phyloP scores from a whole-genome alignment of 2,329 filamentous ascomycete genomes.

The Ceratocystis colombiana region DNA sequence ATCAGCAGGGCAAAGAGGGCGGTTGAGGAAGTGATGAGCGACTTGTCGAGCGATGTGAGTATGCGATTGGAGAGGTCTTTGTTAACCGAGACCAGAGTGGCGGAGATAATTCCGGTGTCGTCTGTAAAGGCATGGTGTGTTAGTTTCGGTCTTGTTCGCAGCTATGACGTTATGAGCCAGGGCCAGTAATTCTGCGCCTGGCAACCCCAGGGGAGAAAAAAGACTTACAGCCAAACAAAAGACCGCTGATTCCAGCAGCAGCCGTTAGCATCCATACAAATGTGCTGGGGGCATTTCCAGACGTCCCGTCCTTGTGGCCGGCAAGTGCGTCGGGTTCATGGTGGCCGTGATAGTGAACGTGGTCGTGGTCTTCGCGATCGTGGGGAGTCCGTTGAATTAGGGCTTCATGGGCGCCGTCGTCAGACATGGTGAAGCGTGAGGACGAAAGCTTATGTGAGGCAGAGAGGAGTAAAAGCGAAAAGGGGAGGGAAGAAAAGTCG shows the following conservation, averaged over 20 bases:
- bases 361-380: slow-evolving; percentile 28
- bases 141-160: not conserved
- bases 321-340: slow-evolving; percentile 27
- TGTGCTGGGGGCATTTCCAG: slow-evolving; percentile 33
- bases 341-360: slow-evolving; percentile 27
- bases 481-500: not conserved
- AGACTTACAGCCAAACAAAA: slow-evolving; percentile 56
- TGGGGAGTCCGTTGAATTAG: slow-evolving; percentile 1
- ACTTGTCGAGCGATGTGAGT: slow-evolving; percentile 56
- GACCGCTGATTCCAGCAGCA: slow-evolving; percentile 55
- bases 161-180: slow-evolving; percentile 9
- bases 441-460: not conserved
- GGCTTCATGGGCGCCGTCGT: slow-evolving; percentile 20
- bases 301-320: slow-evolving; percentile 26
- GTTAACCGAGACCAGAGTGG: slow-evolving; percentile 55
- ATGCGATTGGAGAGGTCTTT: slow-evolving; percentile 46
- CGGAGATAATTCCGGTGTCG: slow-evolving; percentile 59
- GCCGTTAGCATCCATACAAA: slow-evolving; percentile 55
- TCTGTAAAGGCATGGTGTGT: slow-evolving; percentile 35
- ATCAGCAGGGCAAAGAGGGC: slow-evolving; percentile 54
- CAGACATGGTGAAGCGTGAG: slow-evolving; percentile 2
- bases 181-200: not conserved
- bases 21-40: slow-evolving; percentile 59
- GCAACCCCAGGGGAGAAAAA: not conserved
- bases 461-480: not conserved